A percentile compares a stretch with the other conserved stretches of the same genome.
These are phyloP conservation scores for Diutina sp. DNA, from an alignment of 1,139 yeast genomes.

Conservation along the genomic window DNA sequence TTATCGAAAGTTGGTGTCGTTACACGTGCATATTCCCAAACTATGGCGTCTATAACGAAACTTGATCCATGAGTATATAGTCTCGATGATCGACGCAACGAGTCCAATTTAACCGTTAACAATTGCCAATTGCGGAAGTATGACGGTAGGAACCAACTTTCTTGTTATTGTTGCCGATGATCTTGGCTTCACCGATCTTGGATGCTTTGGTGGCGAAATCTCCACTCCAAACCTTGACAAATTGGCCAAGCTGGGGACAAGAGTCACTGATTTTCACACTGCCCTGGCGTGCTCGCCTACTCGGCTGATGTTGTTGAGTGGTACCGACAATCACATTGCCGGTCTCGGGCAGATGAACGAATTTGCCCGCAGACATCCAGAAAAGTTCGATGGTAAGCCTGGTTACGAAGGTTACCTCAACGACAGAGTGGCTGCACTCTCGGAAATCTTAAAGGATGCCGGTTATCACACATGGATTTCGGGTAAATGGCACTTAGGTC, in stretches of 20 bases:
- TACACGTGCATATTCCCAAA: background rate
- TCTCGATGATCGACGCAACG: background rate
- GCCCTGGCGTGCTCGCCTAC: constrained; percentile 60
- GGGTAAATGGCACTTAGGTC: constrained; percentile 51
- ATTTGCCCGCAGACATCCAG: constrained; percentile 23
- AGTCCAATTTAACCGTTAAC: background rate
- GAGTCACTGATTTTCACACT: constrained; percentile 47
- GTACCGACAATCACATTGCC: constrained; percentile 50
- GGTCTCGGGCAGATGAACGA: constrained; percentile 53
- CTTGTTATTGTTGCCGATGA: constrained; percentile 50
- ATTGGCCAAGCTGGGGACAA: constrained; percentile 29
- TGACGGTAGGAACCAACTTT: constrained; percentile 24
- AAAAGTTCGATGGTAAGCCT: constrained; percentile 29
- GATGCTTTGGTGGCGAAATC: constrained; percentile 48
- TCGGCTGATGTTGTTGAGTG: constrained; percentile 46
- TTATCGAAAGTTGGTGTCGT: background rate
- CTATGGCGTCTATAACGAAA: background rate
- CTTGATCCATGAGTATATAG: background rate
- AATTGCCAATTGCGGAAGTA: background rate
- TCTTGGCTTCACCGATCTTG: constrained; percentile 45
- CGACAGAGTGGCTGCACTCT: constrained; percentile 37
- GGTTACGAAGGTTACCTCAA: constrained; percentile 49
- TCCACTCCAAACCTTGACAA: constrained; percentile 38
- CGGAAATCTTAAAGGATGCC: constrained; percentile 35
- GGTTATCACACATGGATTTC: constrained; percentile 36